phyloP scores from a whole-genome alignment of 768 basidiomycete species.

The Russula dissimulans region DNA sequence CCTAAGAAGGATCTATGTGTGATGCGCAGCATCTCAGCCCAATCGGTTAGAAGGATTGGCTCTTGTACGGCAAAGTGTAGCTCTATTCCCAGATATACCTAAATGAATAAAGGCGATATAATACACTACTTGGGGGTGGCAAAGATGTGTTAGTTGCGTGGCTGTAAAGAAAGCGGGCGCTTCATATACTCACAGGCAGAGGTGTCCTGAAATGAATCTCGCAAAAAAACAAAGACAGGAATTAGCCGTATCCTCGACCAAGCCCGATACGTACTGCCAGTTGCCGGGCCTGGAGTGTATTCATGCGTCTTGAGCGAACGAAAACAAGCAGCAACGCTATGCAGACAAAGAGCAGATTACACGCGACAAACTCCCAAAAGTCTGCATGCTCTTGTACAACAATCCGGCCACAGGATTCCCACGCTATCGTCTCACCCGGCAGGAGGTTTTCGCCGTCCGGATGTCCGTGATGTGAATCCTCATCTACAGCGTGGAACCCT shows the following conservation, averaged over 20 bases:
- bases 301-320: slow-evolving; percentile 57
- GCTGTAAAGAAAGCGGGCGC: too few species aligned
- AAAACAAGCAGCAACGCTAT: slow-evolving; percentile 59
- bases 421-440: slow-evolving; percentile 63
- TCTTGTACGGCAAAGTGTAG: background rate
- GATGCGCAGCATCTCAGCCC: background rate
- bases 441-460: slow-evolving; percentile 11
- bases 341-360: slow-evolving; percentile 65
- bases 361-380: slow-evolving; percentile 86
- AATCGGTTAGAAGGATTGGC: background rate
- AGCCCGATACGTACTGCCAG: slow-evolving; percentile 83
- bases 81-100: slow-evolving; percentile 1
- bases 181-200: slow-evolving; percentile 4
- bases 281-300: slow-evolving; percentile 67
- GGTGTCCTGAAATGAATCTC: background rate
- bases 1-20: background rate
- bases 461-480: slow-evolving; percentile 1
- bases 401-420: slow-evolving; percentile 91
- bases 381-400: slow-evolving; percentile 69
- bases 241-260: slow-evolving; percentile 19
- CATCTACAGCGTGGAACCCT: slow-evolving; percentile 14
- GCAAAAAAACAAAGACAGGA: slow-evolving; percentile 3
- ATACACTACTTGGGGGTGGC: slow-evolving; percentile 8
- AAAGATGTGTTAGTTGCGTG: background rate
- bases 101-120: background rate